Evolutionary conservation across 495 filamentous ascomycete species (phyloP), one percentile per base, ranked within the genome.

Genomic region (Trichodelitschia bisporula): DNA sequence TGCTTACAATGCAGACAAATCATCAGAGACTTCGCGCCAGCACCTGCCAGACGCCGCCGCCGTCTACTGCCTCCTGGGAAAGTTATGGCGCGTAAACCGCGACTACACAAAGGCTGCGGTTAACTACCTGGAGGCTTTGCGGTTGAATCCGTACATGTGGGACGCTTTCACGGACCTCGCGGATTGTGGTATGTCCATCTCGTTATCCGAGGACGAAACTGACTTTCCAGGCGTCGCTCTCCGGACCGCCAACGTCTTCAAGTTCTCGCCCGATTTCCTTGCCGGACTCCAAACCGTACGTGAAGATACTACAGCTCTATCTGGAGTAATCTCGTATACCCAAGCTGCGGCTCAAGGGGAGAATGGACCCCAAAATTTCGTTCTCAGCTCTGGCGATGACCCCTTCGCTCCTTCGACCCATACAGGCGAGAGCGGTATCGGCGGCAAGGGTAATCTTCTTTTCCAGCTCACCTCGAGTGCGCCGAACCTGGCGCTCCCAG

Each of bases 101-200:
- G 76, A 92, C 47, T 58, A 69, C 36, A 69, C 70, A 38, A 80
- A 75, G 42, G 78, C 89, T 18, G 63, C 80, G 8, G 62, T 75
- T 29, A 75, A 65, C 44, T 95, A 80, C 47, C 77, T 83, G 33
- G 77, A 82, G 34, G 71, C 86, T 4, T 55, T 95, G 30, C 90
- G 82, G 48, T 45, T 71, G 21, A 95, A 93, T 44, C 83, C 86
- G 0, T 90, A 95, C 51, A 83, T 90, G 66, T 95, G 89, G 86
- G 86, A 97, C 57, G 89, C 89, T 0, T 93, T 92, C 47, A 59
- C 70, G 13, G 70, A 62, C n/a, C 54, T 97, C 3, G 75, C 72
- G 35, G 64, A 73, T 36, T 59, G 64, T 18, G 72, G 72, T 72
- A 45, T 38, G 59, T 30, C 9, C 12, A 33, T 18, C 6, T 6